phyloP scores from a whole-genome alignment of 192 early-diverging fungal genomes.

The Linnemannia hyalina region DNA sequence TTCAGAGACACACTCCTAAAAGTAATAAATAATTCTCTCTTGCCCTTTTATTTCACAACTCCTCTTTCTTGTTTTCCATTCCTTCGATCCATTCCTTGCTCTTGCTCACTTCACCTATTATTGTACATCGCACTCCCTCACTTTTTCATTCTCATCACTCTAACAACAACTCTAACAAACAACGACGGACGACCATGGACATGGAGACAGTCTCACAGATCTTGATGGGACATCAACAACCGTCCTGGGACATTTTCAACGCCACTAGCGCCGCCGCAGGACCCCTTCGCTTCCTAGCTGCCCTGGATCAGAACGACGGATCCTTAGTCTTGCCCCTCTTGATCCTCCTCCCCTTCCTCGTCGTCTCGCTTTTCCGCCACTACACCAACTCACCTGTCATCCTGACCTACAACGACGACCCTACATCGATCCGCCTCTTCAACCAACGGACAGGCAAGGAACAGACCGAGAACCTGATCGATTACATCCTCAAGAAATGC shows the following conservation, averaged over 20 bases:
- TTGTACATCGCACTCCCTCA: background rate
- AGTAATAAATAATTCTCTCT: background rate
- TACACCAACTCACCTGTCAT: constrained; percentile 31
- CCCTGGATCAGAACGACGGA: constrained; percentile 1
- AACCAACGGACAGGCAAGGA: constrained; percentile 25
- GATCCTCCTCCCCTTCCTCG: constrained; percentile 27
- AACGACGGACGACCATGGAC: constrained; percentile 15
- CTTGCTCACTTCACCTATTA: background rate
- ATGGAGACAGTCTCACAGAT: constrained; percentile 45
- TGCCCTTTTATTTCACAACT: background rate
- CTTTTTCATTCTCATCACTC: background rate
- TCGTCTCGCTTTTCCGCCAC: constrained; percentile 29
- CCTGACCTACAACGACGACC: constrained; percentile 24
- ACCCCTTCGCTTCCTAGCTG: background rate
- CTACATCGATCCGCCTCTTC: constrained; percentile 26
- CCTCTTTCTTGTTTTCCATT: background rate
- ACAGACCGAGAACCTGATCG: constrained; percentile 26
- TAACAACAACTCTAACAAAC: background rate
- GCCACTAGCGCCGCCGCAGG: background rate
- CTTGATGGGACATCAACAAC: constrained; percentile 39
- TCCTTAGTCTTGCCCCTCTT: constrained; percentile 32
- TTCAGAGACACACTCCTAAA: background rate
- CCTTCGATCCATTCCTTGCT: background rate
- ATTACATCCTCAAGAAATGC: constrained; percentile 40
- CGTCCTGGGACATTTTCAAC: constrained; percentile 37